Evolutionary conservation across 257 asterid genomes (phyloP), one percentile per base, ranked within the genome.

Genomic region (Solanum clarkiae): DNA sequence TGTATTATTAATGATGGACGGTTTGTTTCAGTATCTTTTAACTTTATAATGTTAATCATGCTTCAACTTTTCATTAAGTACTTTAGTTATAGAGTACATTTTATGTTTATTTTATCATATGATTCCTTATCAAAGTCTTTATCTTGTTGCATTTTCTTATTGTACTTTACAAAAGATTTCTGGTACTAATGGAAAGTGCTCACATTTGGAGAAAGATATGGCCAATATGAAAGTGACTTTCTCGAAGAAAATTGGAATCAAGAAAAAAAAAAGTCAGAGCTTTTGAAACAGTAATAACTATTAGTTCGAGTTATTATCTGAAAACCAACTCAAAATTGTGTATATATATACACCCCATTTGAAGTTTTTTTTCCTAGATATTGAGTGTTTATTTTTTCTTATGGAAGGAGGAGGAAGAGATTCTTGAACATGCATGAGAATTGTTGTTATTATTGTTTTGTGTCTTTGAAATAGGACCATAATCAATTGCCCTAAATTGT

Each of bases 401-500:
- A 59, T 70, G 89, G 81, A 80, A 86, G 88, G 84, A 84, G 84
- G 79, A 85, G 84, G 59, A 47, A 14, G 81, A 77, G 82, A 77
- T 77, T 77, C 63, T 77, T 77, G 65, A 32, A 26, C 63, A 77
- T 77, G 82, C 87, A 85, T 84, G 88, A 87, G 87, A 75, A 83
- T 80, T 86, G 63, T 51, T 75, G 56, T 70, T 40, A n/a, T 36
- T 91, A 84, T 91, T 88, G 89, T 79, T 91, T 88, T 91, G 69
- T 88, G 95, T 91, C 92, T 89, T 87, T 84, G 75, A 80, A 36
- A 85, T 85, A 13, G 84, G 69, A 84, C 81, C 75, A 87, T 59
- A 59, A 59, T 81, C 88, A 36, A 83, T 85, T 83, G 88, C 97
- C 98, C 95, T 90, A 91, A 94, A 80, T 90, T 89, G 86, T 92